These are phyloP conservation scores for Tulasnella sp. DNA, from an alignment of 768 basidiomycete genomes.

Conservation along the genomic window DNA sequence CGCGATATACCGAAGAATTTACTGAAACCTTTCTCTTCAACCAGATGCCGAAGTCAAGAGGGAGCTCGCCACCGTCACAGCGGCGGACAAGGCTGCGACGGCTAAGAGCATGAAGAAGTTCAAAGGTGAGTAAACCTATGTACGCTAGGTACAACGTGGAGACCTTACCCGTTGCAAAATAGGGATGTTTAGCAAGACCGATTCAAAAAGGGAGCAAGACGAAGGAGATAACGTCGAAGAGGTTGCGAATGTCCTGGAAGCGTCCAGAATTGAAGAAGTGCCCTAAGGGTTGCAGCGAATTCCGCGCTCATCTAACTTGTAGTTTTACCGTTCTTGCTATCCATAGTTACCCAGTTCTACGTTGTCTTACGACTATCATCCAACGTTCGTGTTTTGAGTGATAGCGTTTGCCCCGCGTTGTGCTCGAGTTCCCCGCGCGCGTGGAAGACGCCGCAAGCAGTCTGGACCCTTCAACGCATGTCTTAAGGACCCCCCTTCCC, in stretches of 20 bases:
- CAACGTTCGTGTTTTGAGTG: no score
- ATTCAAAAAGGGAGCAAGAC: neutral
- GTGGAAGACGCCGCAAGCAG: no score
- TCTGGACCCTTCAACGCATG: no score
- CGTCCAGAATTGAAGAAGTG: conserved; percentile 13
- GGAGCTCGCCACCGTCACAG: conserved; percentile 49
- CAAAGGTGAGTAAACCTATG: conserved; percentile 39
- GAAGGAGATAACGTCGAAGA: neutral
- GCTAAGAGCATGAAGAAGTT: conserved; percentile 54
- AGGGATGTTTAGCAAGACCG: conserved; percentile 10
- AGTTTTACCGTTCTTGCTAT: no score
- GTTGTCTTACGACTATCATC: no score
- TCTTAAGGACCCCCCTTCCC: no score
- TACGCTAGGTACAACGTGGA: neutral
- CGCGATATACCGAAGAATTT: neutral
- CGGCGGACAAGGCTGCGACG: conserved; percentile 54
- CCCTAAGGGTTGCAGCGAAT: neutral
- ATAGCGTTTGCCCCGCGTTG: no score
- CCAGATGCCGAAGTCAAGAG: conserved; percentile 50
- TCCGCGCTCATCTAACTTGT: neutral
- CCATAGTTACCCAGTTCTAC: no score
- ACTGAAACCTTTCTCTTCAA: conserved; percentile 10
- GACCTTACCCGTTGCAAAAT: neutral
- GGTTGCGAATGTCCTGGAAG: conserved; percentile 8
- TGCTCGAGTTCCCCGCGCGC: no score